A percentile compares a stretch with the other conserved stretches of the same genome.
phyloP scores from a whole-genome alignment of 495 filamentous ascomycete species.

The Cladorrhinum samala region DNA sequence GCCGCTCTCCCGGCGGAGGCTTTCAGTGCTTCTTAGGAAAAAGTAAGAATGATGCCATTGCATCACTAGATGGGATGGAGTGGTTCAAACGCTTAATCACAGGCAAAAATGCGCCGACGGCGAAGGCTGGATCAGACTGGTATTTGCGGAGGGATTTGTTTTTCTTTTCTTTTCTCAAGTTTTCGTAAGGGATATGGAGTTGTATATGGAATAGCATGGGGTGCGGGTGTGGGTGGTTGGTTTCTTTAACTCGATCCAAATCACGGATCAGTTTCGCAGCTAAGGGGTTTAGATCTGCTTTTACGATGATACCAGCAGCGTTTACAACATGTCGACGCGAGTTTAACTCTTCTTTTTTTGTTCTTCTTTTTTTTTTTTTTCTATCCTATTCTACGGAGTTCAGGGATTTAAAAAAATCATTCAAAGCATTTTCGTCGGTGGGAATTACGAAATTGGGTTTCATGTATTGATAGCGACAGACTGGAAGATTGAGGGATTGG shows the following conservation, averaged over 20 bases:
- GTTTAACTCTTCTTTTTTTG: background rate
- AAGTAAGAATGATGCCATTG: background rate
- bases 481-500: background rate
- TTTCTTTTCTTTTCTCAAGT: background rate
- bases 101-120: background rate
- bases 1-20: conserved; percentile 34
- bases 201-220: background rate
- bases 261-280: background rate
- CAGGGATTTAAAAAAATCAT: background rate
- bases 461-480: background rate
- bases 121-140: background rate
- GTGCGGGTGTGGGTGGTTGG: background rate
- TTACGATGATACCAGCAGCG: conserved; percentile 3
- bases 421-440: background rate
- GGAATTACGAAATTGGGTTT: no score
- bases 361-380: background rate
- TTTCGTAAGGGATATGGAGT: background rate
- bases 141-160: background rate
- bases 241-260: background rate
- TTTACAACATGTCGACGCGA: background rate
- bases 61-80: no score
- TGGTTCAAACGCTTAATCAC: no score
- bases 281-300: background rate
- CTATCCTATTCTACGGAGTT: background rate
- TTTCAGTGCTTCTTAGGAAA: conserved; percentile 22